phyloP scores from a whole-genome alignment of 805 yeast genomes.

The Barnettozyma vustinii region DNA sequence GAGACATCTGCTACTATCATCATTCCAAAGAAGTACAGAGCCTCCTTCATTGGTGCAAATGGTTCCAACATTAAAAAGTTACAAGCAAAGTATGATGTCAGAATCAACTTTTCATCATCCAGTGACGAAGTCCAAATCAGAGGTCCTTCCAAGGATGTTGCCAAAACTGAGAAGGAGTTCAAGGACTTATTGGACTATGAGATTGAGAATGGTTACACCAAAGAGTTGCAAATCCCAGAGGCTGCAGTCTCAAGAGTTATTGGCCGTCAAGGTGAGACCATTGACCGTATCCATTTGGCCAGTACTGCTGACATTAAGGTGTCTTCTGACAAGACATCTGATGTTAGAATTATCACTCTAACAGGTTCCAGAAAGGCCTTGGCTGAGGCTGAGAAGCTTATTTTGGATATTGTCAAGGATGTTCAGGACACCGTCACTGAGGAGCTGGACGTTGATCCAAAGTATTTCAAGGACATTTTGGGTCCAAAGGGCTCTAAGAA shows the following conservation, averaged over 20 bases:
- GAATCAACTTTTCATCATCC: conserved; percentile 65
- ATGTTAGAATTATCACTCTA: conserved; percentile 57
- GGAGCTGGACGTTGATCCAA: conserved; percentile 61
- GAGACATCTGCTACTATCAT: conserved; percentile 59
- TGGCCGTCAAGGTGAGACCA: conserved; percentile 82
- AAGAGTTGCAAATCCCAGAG: conserved; percentile 60
- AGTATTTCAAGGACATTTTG: conserved; percentile 67
- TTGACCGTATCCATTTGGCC: conserved; percentile 71
- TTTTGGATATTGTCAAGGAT: conserved; percentile 58
- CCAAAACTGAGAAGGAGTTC: conserved; percentile 78
- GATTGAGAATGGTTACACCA: conserved; percentile 72
- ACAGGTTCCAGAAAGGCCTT: conserved; percentile 76
- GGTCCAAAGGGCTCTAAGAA: conserved; percentile 75
- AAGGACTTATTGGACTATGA: conserved; percentile 81
- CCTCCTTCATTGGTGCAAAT: conserved; percentile 75
- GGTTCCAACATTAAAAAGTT: conserved; percentile 80
- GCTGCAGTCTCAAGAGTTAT: conserved; percentile 79
- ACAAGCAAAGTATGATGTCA: conserved; percentile 81
- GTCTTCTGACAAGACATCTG: conserved; percentile 41
- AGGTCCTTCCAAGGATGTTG: conserved; percentile 89
- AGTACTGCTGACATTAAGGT: conserved; percentile 42
- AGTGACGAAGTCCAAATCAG: conserved; percentile 61
- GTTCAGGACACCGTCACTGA: conserved; percentile 55
- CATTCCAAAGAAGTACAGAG: conserved; percentile 74
- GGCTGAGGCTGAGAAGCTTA: conserved; percentile 60